Percentiles rank a stretch among this genome's conserved stretches.
Conservation (phyloP, 139 green algal genomes). For the Volvox reticuliferus region DNA sequence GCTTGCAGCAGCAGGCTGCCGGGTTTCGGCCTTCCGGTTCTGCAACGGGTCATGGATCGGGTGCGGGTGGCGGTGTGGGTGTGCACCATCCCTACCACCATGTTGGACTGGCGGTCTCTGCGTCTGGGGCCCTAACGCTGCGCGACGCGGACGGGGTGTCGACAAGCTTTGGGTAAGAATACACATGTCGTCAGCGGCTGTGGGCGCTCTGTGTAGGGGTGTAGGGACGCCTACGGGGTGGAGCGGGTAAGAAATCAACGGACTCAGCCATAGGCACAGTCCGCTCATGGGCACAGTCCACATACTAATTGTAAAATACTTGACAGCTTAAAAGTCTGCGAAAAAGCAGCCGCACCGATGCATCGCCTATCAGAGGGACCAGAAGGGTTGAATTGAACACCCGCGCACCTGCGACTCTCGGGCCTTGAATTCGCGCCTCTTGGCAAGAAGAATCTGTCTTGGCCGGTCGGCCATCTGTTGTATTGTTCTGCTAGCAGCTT, state of each 20-base stretch:
- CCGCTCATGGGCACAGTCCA: no score
- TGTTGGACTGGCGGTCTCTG: not conserved
- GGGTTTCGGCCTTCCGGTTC: not conserved
- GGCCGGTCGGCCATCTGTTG: no score
- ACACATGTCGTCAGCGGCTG: not conserved
- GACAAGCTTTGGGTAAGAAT: slow-evolving; percentile 19
- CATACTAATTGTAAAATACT: no score
- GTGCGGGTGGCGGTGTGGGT: not conserved
- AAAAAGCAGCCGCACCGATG: no score
- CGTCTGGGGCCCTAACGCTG: not conserved
- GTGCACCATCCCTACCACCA: not conserved
- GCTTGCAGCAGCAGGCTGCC: not conserved
- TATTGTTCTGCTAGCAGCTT: not conserved
- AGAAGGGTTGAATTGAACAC: no score
- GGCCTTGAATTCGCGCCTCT: no score
- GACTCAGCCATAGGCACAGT: no score
- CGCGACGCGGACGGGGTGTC: no score
- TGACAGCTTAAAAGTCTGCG: no score
- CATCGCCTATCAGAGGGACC: no score
- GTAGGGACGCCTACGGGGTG: not conserved
- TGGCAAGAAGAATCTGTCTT: no score
- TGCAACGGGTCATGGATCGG: not conserved
- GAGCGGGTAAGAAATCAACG: not conserved
- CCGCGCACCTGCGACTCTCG: no score
- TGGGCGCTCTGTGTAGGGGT: not conserved